A percentile compares a stretch with the other conserved stretches of the same genome.
phyloP scores from a whole-genome alignment of 2,329 filamentous ascomycete species.

The Nemania abortiva region DNA sequence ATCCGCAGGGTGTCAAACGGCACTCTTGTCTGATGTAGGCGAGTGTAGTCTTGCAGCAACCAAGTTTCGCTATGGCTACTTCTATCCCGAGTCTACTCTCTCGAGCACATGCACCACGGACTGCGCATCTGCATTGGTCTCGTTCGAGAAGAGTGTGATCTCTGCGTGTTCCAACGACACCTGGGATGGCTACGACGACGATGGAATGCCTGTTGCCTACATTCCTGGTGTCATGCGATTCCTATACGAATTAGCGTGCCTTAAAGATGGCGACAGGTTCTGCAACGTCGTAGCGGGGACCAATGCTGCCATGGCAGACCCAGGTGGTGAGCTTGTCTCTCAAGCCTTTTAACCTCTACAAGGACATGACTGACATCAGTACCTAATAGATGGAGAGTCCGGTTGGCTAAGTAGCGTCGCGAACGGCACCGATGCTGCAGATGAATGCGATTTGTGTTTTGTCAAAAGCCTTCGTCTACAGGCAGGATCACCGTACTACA shows the following conservation, averaged over 20 bases:
- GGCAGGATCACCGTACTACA: constrained; percentile 32
- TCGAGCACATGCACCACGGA: not conserved
- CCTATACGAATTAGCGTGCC: constrained; percentile 6
- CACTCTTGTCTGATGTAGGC: constrained; percentile 7
- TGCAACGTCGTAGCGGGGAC: constrained; percentile 15
- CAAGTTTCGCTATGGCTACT: constrained; percentile 13
- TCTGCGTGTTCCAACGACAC: constrained; percentile 16
- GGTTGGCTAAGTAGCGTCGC: constrained; percentile 2
- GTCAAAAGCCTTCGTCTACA: constrained; percentile 24
- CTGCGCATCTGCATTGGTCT: not conserved
- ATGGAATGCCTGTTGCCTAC: not conserved
- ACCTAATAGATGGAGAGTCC: constrained; percentile 5
- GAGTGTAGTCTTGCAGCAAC: not conserved
- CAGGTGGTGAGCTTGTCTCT: constrained; percentile 1
- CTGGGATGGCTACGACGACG: not conserved
- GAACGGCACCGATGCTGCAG: not conserved
- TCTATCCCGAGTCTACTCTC: constrained; percentile 13
- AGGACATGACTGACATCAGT: not conserved
- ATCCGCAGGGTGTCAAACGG: not conserved
- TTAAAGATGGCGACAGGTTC: constrained; percentile 1
- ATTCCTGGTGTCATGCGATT: constrained; percentile 14
- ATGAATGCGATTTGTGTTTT: constrained; percentile 15
- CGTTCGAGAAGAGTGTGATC: not conserved
- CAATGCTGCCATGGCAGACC: not conserved
- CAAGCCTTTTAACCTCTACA: not conserved